Conservation (phyloP, 805 yeast species). For the Isabelozyma rhagii region DNA sequence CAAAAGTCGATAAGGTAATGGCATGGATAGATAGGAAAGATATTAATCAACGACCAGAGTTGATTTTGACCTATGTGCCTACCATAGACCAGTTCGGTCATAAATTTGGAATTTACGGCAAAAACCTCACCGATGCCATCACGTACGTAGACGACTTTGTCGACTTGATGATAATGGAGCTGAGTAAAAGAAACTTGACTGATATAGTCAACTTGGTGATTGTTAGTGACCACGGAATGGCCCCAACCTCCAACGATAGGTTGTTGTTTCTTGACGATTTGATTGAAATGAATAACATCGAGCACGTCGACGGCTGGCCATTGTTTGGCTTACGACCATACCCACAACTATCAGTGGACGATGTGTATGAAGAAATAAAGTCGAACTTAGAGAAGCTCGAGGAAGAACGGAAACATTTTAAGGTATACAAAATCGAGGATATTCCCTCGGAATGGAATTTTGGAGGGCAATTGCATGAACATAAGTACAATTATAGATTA, state of each 20-base stretch:
- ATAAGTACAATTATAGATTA: constrained; percentile 53
- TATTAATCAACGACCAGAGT: constrained; percentile 61
- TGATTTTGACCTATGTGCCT: constrained; percentile 76
- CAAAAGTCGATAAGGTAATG: constrained; percentile 57
- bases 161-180: constrained; percentile 43
- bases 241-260: constrained; percentile 73
- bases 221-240: constrained; percentile 93
- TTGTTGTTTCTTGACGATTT: constrained; percentile 71
- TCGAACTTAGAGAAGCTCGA: constrained; percentile 23
- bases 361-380: constrained; percentile 44
- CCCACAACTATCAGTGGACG: constrained; percentile 33
- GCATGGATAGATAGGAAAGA: constrained; percentile 62
- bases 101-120: constrained; percentile 63
- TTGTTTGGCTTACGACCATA: constrained; percentile 70
- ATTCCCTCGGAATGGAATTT: constrained; percentile 54
- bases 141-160: constrained; percentile 65
- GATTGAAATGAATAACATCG: constrained; percentile 50
- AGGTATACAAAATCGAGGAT: constrained; percentile 52
- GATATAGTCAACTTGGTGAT: constrained; percentile 70
- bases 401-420: constrained; percentile 26
- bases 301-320: constrained; percentile 83
- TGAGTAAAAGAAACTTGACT: constrained; percentile 54
- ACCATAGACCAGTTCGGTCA: constrained; percentile 81
- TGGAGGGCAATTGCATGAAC: constrained; percentile 37
- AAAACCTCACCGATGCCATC: constrained; percentile 52